Evolutionary conservation across 2,329 filamentous ascomycete species (phyloP).

Genomic region (Purpureocillium lavendulum): DNA sequence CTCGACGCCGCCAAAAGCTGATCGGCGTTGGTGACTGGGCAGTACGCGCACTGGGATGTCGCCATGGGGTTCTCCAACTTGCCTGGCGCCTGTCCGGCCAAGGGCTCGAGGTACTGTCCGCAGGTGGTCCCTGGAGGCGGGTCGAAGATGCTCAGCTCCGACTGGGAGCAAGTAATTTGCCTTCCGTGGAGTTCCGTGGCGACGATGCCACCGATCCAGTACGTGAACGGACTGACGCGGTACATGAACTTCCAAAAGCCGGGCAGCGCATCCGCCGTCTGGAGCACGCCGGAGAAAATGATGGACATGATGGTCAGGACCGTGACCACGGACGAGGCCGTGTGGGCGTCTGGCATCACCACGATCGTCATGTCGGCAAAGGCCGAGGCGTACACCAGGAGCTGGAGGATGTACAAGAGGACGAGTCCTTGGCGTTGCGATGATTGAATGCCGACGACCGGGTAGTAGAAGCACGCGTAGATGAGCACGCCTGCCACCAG

Average conservation of each 20-base stretch:
- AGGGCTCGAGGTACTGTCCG: constrained; percentile 50
- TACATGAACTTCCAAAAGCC: constrained; percentile 75
- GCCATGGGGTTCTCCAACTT: constrained; percentile 54
- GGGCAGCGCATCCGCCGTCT: constrained; percentile 48
- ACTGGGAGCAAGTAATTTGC: constrained; percentile 38
- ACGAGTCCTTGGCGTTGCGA: constrained; percentile 55
- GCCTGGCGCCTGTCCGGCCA: constrained; percentile 41
- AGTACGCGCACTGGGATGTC: constrained; percentile 55
- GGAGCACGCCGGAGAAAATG: constrained; percentile 58
- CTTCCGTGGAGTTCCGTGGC: constrained; percentile 54
- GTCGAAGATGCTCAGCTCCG: constrained; percentile 57
- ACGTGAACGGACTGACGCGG: constrained; percentile 57
- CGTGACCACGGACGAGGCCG: constrained; percentile 55
- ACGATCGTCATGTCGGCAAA: constrained; percentile 70
- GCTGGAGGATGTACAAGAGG: constrained; percentile 54
- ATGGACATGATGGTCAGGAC: constrained; percentile 50
- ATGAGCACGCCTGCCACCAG: constrained; percentile 54
- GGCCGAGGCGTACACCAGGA: constrained; percentile 63
- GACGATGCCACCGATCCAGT: constrained; percentile 60
- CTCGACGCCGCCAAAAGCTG: constrained; percentile 42
- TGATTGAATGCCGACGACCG: constrained; percentile 39
- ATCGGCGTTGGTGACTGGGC: constrained; percentile 52
- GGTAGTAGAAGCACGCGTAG: constrained; percentile 62
- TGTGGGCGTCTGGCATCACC: constrained; percentile 59
- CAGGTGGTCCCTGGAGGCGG: constrained; percentile 57